These are phyloP conservation scores for Amanita pallidorosea DNA, from an alignment of 768 basidiomycete genomes.

Conservation along the genomic window DNA sequence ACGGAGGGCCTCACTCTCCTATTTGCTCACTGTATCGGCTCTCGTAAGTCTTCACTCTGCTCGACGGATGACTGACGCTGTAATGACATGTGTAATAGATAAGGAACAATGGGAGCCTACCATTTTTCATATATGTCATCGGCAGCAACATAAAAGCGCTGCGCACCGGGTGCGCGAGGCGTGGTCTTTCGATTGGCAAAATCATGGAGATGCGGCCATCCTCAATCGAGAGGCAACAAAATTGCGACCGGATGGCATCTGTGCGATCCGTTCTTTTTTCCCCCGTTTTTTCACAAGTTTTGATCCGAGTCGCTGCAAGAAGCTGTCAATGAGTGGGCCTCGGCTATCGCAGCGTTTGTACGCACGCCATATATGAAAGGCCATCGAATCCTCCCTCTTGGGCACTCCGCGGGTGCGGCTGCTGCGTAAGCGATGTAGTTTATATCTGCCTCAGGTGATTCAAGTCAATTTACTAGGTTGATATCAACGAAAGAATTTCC, in stretches of 20 bases:
- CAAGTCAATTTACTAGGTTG: constrained; percentile 16
- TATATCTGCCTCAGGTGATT: too few species aligned
- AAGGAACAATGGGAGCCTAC: constrained; percentile 48
- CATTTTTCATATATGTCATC: constrained; percentile 25
- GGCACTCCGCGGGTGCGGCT: constrained; percentile 12
- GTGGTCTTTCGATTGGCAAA: constrained; percentile 36
- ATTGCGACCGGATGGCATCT: constrained; percentile 21
- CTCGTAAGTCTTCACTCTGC: constrained; percentile 23
- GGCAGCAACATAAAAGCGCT: constrained; percentile 13
- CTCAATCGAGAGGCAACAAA: constrained; percentile 25
- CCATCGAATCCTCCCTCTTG: constrained; percentile 8
- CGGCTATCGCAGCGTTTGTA: constrained; percentile 8
- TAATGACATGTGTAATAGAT: constrained; percentile 20
- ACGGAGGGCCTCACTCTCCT: constrained; percentile 29
- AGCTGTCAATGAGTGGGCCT: constrained; percentile 11
- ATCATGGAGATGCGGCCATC: constrained; percentile 30
- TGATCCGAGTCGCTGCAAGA: neutral
- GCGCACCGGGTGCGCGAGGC: constrained; percentile 21
- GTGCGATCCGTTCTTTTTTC: constrained; percentile 23
- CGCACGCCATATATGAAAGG: constrained; percentile 9
- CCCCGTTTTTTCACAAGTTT: neutral
- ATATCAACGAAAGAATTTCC: constrained; percentile 25
- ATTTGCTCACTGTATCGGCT: constrained; percentile 36
- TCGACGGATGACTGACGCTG: neutral
- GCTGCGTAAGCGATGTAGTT: constrained; percentile 1